Evolutionary conservation across 192 early-diverging fungal species (phyloP), one percentile per base, ranked within the genome.

Genomic region (Pilobolus umbonatus): DNA sequence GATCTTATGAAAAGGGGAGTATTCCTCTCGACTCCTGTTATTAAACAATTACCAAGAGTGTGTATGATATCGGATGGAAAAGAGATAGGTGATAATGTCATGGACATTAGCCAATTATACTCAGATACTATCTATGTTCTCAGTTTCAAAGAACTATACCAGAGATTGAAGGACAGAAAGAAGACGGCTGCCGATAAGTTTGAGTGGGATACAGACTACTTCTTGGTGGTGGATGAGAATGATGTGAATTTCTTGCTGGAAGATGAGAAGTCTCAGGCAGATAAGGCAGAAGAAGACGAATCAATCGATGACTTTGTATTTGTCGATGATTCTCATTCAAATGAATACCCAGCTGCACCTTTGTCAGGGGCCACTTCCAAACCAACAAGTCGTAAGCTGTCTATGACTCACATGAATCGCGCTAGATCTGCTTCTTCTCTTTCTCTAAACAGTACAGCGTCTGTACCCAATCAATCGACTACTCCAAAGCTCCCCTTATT

Each of bases 191-290:
- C 62, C 1, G 74, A 73, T 28, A 57, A 69, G 36, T 77, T 81
- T 58, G 72, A 79, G 39, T 77, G 75, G 72, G 78, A 81, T 45
- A 73, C 73, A 2, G 75, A 85, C 54, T 80, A 82, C 40, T 82
- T 82, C 52, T 51, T 73, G 55, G 62, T 79, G 22, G 72, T 76
- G 26, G 82, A 85, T 65, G 73, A 75, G 26, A 74, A 81, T 21
- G 80, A 78, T 40, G 69, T 85, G 26, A 81, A 83, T 34, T 85
- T 85, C 51, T 61, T 84, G 30, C 57, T 72, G n/a, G 60, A 57
- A 21, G 29, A 49, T 42, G 36, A 39, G 1, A 26, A 40, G 49
- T 17, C 29, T 24, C 42, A 52, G 24, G 61, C 57, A 26, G 65
- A 59, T 34, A 47, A 43, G 0, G 60, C 65, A 40, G 52, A 65